These are phyloP conservation scores for Tetrapisispora namnaoensis DNA, from an alignment of 805 yeast species.

Conservation along the genomic window DNA sequence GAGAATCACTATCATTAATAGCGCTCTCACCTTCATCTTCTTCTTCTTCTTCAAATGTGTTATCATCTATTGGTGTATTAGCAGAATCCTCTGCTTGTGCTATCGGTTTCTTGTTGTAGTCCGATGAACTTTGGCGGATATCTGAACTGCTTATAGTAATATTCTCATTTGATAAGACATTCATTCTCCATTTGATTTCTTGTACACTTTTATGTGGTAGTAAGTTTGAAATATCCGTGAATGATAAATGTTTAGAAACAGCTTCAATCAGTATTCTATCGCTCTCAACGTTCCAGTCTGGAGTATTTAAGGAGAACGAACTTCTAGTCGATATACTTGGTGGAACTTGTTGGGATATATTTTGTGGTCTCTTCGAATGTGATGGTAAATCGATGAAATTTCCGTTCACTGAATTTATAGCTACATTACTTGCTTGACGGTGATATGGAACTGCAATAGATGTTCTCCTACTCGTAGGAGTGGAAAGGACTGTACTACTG, in stretches of 20 bases:
- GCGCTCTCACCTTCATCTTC: conserved; percentile 2
- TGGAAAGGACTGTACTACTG: neutral
- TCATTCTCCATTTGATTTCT: conserved; percentile 57
- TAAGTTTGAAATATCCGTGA: conserved; percentile 64
- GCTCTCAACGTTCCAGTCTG: conserved; percentile 51
- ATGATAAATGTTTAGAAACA: conserved; percentile 49
- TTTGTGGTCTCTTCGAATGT: conserved; percentile 6
- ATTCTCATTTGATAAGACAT: conserved; percentile 20
- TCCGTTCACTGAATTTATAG: neutral
- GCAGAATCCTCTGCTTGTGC: neutral
- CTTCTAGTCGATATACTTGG: neutral
- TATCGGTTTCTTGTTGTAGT: conserved; percentile 3
- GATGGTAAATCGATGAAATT: conserved; percentile 16
- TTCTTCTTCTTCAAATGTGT: conserved; percentile 3
- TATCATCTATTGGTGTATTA: conserved; percentile 2
- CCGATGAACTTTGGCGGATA: conserved; percentile 12
- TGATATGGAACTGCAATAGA: conserved; percentile 12
- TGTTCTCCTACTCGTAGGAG: conserved; percentile 14
- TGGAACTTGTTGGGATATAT: conserved; percentile 1
- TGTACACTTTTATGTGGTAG: conserved; percentile 63
- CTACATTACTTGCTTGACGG: conserved; percentile 3
- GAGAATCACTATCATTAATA: conserved; percentile 7
- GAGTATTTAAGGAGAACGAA: neutral
- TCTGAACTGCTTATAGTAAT: conserved; percentile 6
- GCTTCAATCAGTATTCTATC: conserved; percentile 53